Evolutionary conservation across 116 monocot species (phyloP), one percentile per base, ranked within the genome.

Genomic region (Zostera marina): DNA sequence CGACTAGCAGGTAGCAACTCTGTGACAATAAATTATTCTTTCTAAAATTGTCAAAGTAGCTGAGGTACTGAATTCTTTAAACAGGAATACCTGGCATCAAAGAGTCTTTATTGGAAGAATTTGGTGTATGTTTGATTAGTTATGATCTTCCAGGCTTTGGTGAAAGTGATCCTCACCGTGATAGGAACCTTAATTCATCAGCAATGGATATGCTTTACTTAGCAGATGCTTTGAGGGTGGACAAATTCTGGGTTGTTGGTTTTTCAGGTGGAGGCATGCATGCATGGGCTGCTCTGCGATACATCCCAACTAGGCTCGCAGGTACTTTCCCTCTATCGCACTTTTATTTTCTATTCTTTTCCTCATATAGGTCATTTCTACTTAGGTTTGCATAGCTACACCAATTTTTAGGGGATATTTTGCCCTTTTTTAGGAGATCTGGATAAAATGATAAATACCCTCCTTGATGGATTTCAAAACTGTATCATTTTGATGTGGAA

Each of bases 51-150:
- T 13, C n/a, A 38, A 17, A 42, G 12, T 52, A 23, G 52, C 52
- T 63, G 8, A 19, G 8, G 10, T 38, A 11, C 24, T 41, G 52
- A 9, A 16, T 54, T 60, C 56, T 19, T 64, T 46, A 44, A 69
- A 52, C 77, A 96, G 96, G 96, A 67, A 82, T 96, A 48, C 96
- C 89, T 62, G 96, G 96, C 32, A 68, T 85, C 25, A 85, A 78
- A 44, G 61, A 58, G n/a, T 74, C 85, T 41, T 54, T 96, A 9
- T 62, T 96, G 72, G 80, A 96, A 47, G 89, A 96, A 56, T 96
- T 96, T 83, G 89, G 96, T 42, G 80, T 72, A 22, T 32, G 59
- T 21, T 38, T 72, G 17, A 60, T 72, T 44, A 46, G 65, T 41
- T 72, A 72, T 54, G 72, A 72, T 66, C 66, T 72, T 59, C 72